Conservation (phyloP, 1,284 basidiomycete species). For the Agaricales sp. region DNA sequence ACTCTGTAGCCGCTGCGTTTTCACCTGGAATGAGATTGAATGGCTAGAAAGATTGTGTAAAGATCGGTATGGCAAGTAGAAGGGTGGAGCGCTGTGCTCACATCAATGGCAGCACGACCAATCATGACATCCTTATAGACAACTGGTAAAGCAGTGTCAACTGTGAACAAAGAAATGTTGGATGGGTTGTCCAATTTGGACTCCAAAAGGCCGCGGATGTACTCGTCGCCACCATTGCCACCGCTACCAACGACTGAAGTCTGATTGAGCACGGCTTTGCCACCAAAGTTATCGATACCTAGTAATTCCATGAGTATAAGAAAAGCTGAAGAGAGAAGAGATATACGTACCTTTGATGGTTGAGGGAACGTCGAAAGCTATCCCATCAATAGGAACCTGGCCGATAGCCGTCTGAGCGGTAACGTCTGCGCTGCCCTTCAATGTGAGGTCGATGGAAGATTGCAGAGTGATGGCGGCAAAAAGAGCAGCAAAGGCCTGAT, state of each 20-base stretch:
- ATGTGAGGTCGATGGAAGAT: slow-evolving; percentile 31
- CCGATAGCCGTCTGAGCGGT: slow-evolving; percentile 58
- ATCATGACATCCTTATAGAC: slow-evolving; percentile 44
- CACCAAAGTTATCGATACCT: slow-evolving; percentile 47
- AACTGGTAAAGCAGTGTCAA: slow-evolving; percentile 49
- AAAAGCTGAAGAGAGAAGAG: neutral
- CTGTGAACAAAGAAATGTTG: slow-evolving; percentile 55
- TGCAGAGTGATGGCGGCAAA: slow-evolving; percentile 50
- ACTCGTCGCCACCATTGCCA: slow-evolving; percentile 44
- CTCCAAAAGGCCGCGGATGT: slow-evolving; percentile 41
- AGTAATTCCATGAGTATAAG: slow-evolving; percentile 1
- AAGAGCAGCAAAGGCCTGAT: slow-evolving; percentile 45
- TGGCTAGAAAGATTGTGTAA: slow-evolving; percentile 24
- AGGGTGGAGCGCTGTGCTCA: slow-evolving; percentile 21
- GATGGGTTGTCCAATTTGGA: slow-evolving; percentile 55
- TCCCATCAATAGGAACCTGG: slow-evolving; percentile 53
- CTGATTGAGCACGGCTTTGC: slow-evolving; percentile 37
- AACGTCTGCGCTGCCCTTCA: slow-evolving; percentile 54
- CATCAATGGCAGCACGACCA: slow-evolving; percentile 47
- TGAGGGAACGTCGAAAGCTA: slow-evolving; percentile 53
- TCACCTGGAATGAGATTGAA: slow-evolving; percentile 52
- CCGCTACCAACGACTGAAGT: slow-evolving; percentile 53
- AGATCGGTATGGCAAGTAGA: too few relatives aligned
- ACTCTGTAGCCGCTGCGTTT: slow-evolving; percentile 46
- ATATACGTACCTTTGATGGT: slow-evolving; percentile 34